Percentiles rank a stretch among this genome's conserved stretches.
Evolutionary conservation across 1,284 basidiomycete species (phyloP).

Genomic region (Pascua sp.): DNA sequence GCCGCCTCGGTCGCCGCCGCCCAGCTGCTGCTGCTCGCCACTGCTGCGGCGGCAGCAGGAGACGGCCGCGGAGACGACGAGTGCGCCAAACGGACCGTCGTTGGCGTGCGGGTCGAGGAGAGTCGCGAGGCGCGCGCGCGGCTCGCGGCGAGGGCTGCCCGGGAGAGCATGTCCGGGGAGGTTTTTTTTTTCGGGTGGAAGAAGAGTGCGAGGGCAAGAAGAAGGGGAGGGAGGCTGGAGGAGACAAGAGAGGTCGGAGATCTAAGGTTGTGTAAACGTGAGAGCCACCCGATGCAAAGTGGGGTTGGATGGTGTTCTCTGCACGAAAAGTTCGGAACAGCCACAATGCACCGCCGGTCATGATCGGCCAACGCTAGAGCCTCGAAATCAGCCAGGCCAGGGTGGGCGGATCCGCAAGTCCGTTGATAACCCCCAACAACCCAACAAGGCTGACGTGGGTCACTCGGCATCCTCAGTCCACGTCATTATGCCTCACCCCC

Average conservation of each 20-base stretch:
- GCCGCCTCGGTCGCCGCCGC: constrained; percentile 46
- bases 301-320: no score
- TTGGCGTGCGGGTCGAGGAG: neutral
- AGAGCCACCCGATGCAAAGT: no score
- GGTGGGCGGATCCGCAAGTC: no score
- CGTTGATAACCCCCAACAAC: neutral
- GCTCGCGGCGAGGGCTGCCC: constrained; percentile 5
- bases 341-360: no score
- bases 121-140: neutral
- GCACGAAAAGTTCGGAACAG: no score
- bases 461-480: neutral
- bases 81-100: constrained; percentile 7
- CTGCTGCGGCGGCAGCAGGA: constrained; percentile 6
- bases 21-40: constrained; percentile 21
- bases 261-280: no score
- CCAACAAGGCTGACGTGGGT: neutral
- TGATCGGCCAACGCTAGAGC: no score
- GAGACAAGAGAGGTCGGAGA: no score
- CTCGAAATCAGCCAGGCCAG: no score
- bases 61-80: constrained; percentile 11
- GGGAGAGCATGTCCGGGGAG: constrained; percentile 2
- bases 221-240: neutral
- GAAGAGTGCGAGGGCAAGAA: neutral
- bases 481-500: neutral
- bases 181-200: neutral